Evolutionary conservation across 768 basidiomycete species (phyloP), one percentile per base, ranked within the genome.

Genomic region (Mycena sanguinolenta): DNA sequence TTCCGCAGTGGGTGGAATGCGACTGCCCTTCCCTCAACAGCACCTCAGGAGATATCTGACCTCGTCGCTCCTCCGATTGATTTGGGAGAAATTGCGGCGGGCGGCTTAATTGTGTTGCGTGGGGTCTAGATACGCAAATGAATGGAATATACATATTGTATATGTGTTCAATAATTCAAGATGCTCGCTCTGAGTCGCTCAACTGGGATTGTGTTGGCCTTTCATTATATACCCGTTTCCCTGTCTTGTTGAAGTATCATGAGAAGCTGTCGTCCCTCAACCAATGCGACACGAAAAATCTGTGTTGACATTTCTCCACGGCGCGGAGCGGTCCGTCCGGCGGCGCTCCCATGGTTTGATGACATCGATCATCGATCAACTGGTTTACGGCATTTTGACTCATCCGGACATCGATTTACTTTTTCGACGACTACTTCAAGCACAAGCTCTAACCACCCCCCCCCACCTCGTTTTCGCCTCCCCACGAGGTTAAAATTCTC

Each of bases 1-100:
- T 71, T 71, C 70, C 70, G 70, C 4, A 71, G 60, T n/a, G 70
- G 70, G 14, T 71, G 70, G 70, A 67, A 63, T 10, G 70, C 70
- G 34, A 71, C 65, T 2, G 65, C 65, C 9, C 60, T 66, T 58
- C 65, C 70, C 9, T 57, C 69, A 23, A 3, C 60, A 44, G 25
- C 54, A 1, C 46, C 70, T 19, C 30, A 60, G 54, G 64, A 70
- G 9, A 28, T 70, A 25, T 23, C 69, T 21, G 64, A 61, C 34
- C 55, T 70, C 8, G 69, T 62, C 36, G 59, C 64, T 34, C 69
- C 69, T 38, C 69, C 69, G 2, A 49, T 66, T 23, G 69, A 70
- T 53, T 38, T 66, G 54, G n/a, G 44, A 30, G 16, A 38, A 30
- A 21, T 27, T 42, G n/a, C 52, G 21, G n/a, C 59, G n/a, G 36